Conservation (phyloP, 495 filamentous ascomycete species). For the Neurospora pannonica region DNA sequence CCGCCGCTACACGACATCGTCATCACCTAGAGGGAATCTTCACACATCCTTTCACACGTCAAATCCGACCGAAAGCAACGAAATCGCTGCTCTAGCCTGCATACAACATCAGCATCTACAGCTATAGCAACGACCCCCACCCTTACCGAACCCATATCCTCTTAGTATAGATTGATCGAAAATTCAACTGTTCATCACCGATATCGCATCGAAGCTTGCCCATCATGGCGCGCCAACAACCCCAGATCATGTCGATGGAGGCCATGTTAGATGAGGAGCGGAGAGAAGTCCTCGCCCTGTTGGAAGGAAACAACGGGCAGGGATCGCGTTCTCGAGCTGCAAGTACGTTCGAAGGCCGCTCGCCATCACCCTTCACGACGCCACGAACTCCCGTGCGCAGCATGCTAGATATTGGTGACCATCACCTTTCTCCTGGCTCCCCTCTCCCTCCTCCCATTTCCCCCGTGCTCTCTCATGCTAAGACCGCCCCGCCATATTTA, state of each 20-base stretch:
- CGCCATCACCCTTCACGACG: constrained; percentile 38
- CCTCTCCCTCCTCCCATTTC: neutral
- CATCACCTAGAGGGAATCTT: neutral
- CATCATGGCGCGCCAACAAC: constrained; percentile 21
- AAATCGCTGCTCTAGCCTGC: neutral
- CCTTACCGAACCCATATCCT: neutral
- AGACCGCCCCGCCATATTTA: constrained; percentile 11
- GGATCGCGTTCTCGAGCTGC: constrained; percentile 24
- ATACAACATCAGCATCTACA: neutral
- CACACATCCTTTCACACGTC: neutral
- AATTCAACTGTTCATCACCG: neutral
- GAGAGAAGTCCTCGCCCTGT: constrained; percentile 55
- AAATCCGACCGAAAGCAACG: neutral
- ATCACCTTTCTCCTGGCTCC: constrained; percentile 15
- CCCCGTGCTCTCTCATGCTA: constrained; percentile 8
- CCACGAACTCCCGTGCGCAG: constrained; percentile 47
- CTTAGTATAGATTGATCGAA: neutral
- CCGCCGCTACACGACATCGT: neutral
- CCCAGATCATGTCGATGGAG: constrained; percentile 51
- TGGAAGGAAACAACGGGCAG: constrained; percentile 35
- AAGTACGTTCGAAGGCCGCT: constrained; percentile 26
- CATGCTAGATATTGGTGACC: constrained; percentile 44
- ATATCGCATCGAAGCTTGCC: constrained; percentile 1
- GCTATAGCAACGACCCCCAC: neutral
- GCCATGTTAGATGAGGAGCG: constrained; percentile 64